Evolutionary conservation across 2,329 filamentous ascomycete species (phyloP).

Genomic region (Claviceps quebecensis): DNA sequence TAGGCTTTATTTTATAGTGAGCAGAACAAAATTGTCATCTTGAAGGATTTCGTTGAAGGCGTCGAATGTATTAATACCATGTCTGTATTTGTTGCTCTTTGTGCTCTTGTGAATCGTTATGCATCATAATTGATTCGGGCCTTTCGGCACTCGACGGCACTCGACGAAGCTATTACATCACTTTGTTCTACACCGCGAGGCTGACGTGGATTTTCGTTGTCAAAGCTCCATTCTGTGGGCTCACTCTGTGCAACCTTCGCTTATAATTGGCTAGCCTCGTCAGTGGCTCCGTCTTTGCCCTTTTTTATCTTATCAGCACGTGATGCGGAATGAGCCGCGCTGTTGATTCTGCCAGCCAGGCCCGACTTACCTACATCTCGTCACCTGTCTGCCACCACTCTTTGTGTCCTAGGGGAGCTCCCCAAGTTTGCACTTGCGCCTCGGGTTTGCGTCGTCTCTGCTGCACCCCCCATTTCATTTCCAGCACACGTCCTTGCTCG

Average conservation of each 20-base stretch:
- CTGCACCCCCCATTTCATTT: not conserved
- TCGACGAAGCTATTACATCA: not conserved
- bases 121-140: too few relatives aligned
- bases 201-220: not conserved
- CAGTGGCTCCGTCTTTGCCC: not conserved
- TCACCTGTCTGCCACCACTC: constrained; percentile 16
- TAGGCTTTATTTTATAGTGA: not conserved
- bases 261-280: constrained; percentile 4
- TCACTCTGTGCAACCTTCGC: not conserved
- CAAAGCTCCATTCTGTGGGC: not conserved
- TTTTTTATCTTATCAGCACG: constrained; percentile 18
- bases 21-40: not conserved
- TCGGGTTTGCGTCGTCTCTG: constrained; percentile 7
- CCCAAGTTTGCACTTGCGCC: constrained; percentile 20
- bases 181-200: not conserved
- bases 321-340: constrained; percentile 19
- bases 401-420: constrained; percentile 17
- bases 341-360: constrained; percentile 13
- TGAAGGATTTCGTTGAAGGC: too few relatives aligned
- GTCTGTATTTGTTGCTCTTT: too few relatives aligned
- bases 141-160: too few relatives aligned
- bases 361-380: constrained; percentile 15
- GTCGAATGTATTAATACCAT: too few relatives aligned
- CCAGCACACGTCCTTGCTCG: not conserved
- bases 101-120: too few relatives aligned